These are phyloP conservation scores for Talaromyces sp. DNA, from an alignment of 2,329 filamentous ascomycete species.

Conservation along the genomic window DNA sequence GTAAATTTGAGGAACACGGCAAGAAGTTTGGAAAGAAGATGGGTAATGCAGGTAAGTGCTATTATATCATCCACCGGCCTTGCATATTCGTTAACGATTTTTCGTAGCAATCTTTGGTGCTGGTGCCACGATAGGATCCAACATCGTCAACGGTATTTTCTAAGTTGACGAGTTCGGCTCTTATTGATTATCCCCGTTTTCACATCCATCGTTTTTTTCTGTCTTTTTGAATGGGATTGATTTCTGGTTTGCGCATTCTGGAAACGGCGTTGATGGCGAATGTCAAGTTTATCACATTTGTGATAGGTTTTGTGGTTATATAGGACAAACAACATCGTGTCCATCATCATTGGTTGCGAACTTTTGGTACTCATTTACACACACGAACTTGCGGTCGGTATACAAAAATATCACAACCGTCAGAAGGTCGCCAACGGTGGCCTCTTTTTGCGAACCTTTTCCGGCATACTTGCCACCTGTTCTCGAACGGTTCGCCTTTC, in stretches of 20 bases:
- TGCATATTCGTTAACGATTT: neutral
- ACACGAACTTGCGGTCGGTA: neutral
- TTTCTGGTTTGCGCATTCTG: slow-evolving; percentile 18
- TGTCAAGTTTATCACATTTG: neutral
- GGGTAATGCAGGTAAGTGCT: slow-evolving; percentile 57
- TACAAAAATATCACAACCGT: neutral
- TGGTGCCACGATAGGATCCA: slow-evolving; percentile 82
- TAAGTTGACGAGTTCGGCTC: slow-evolving; percentile 38
- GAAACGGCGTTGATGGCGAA: slow-evolving; percentile 30
- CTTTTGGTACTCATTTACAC: neutral
- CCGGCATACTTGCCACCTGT: neutral
- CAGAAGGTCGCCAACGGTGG: neutral
- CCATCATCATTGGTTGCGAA: neutral
- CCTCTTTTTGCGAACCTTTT: neutral
- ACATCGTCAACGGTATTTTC: slow-evolving; percentile 88
- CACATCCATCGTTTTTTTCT: slow-evolving; percentile 1
- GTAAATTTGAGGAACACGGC: slow-evolving; percentile 68
- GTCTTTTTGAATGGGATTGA: neutral
- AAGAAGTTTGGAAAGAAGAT: slow-evolving; percentile 98
- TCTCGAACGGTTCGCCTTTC: neutral
- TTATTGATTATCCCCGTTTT: slow-evolving; percentile 3
- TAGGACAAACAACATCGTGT: neutral
- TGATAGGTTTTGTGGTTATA: neutral
- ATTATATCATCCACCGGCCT: neutral
- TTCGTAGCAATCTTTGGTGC: slow-evolving; percentile 79